phyloP scores from a whole-genome alignment of 805 yeast species.

The Metschnikowia anglica region DNA sequence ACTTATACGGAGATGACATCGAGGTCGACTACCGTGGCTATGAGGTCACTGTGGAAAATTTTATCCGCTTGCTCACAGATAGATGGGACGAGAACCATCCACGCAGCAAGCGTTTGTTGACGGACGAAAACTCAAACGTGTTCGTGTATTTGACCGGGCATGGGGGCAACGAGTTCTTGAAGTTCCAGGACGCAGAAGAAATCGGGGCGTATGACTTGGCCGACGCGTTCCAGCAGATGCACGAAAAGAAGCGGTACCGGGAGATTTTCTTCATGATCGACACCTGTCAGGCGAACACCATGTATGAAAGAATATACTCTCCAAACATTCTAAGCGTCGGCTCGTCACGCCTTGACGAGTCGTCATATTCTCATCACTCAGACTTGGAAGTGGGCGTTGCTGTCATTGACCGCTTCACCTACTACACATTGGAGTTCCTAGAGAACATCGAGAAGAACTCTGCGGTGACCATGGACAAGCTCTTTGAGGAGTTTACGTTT shows the following conservation, averaged over 20 bases:
- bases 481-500: slow-evolving; percentile 80
- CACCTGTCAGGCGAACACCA: slow-evolving; percentile 98
- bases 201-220: slow-evolving; percentile 94
- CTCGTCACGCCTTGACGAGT: slow-evolving; percentile 81
- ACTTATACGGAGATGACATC: slow-evolving; percentile 88
- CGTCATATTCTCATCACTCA: slow-evolving; percentile 93
- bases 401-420: slow-evolving; percentile 94
- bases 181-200: slow-evolving; percentile 98
- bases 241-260: slow-evolving; percentile 90
- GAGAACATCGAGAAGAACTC: slow-evolving; percentile 80
- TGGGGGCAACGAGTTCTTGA: slow-evolving; percentile 96
- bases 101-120: slow-evolving; percentile 80
- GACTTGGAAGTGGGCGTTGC: slow-evolving; percentile 97
- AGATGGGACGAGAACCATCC: slow-evolving; percentile 96
- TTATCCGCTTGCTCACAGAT: slow-evolving; percentile 87
- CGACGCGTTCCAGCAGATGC: slow-evolving; percentile 96
- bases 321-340: slow-evolving; percentile 94
- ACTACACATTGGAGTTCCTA: slow-evolving; percentile 82
- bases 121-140: slow-evolving; percentile 93
- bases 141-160: slow-evolving; percentile 97
- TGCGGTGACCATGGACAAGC: slow-evolving; percentile 70
- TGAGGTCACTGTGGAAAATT: slow-evolving; percentile 97
- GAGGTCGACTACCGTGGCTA: slow-evolving; percentile 98
- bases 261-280: slow-evolving; percentile 97
- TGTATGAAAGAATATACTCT: slow-evolving; percentile 89